Conservation (phyloP, 768 basidiomycete species). For the Auriscalpium orientale region DNA sequence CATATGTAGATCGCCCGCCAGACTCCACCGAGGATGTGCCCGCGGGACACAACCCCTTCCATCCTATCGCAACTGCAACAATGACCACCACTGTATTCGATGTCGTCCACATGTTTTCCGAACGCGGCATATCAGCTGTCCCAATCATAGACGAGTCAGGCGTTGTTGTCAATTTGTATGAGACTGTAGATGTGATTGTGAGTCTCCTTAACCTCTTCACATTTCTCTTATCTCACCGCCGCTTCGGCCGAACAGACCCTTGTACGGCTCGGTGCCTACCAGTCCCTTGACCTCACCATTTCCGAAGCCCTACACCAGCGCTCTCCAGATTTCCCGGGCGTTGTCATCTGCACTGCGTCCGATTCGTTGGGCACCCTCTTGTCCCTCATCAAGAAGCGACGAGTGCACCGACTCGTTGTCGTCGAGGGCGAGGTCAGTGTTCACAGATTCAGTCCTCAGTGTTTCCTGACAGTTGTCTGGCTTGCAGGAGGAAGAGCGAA, state of each 20-base stretch:
- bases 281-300: constrained; percentile 91
- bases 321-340: constrained; percentile 92
- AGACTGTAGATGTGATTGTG: constrained; percentile 98
- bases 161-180: constrained; percentile 91
- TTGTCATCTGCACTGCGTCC: constrained; percentile 88
- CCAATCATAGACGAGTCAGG: constrained; percentile 93
- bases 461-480: too few relatives aligned
- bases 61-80: constrained; percentile 89
- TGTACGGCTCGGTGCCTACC: constrained; percentile 89
- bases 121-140: constrained; percentile 91
- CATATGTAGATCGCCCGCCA: constrained; percentile 60
- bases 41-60: constrained; percentile 62
- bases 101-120: constrained; percentile 97
- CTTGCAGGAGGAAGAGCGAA: constrained; percentile 67
- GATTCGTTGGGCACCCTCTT: constrained; percentile 90
- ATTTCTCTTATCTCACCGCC: background rate
- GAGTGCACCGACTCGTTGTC: constrained; percentile 92
- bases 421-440: constrained; percentile 78
- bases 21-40: constrained; percentile 31
- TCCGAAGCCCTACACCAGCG: constrained; percentile 88
- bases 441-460: too few relatives aligned
- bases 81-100: constrained; percentile 91
- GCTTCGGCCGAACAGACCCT: constrained; percentile 57
- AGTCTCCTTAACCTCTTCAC: constrained; percentile 24
- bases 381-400: constrained; percentile 84